Evolutionary conservation across 2,329 filamentous ascomycete genomes (phyloP).

Genomic region (Fusarium hostae): DNA sequence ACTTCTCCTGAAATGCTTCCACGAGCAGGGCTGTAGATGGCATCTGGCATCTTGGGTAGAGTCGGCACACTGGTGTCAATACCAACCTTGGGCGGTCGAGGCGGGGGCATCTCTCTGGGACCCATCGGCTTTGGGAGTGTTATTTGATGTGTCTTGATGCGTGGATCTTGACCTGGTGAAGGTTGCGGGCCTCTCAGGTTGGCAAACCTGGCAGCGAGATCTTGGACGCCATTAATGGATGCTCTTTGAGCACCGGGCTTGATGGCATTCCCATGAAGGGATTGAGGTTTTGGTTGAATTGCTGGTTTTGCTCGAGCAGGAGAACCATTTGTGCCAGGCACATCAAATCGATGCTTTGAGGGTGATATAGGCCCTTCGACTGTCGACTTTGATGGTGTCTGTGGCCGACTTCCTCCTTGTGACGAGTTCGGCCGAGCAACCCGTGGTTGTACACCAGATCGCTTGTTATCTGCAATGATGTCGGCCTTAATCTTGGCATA

Average conservation of each 20-base stretch:
- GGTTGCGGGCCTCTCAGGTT: slow-evolving; percentile 61
- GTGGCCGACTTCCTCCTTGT: slow-evolving; percentile 26
- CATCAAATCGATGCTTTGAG: slow-evolving; percentile 28
- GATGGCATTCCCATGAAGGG: slow-evolving; percentile 69
- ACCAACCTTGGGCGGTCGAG: slow-evolving; percentile 58
- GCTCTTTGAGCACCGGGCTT: slow-evolving; percentile 46
- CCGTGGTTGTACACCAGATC: slow-evolving; percentile 66
- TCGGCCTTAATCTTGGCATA: slow-evolving; percentile 69
- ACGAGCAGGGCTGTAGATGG: slow-evolving; percentile 81
- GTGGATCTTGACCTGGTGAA: slow-evolving; percentile 61
- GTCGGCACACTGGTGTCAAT: slow-evolving; percentile 64
- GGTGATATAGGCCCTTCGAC: slow-evolving; percentile 20
- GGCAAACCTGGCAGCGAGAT: slow-evolving; percentile 67
- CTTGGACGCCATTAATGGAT: slow-evolving; percentile 53
- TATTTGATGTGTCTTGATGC: slow-evolving; percentile 62
- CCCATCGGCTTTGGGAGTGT: slow-evolving; percentile 54
- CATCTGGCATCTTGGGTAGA: slow-evolving; percentile 77
- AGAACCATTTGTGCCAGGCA: slow-evolving; percentile 29
- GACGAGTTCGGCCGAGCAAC: slow-evolving; percentile 23
- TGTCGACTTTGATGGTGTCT: slow-evolving; percentile 31
- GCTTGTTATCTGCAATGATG: slow-evolving; percentile 72
- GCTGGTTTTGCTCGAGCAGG: slow-evolving; percentile 55
- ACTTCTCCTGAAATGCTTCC: slow-evolving; percentile 75
- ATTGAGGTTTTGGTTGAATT: slow-evolving; percentile 74
- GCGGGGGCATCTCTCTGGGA: slow-evolving; percentile 64